Evolutionary conservation across 2,329 filamentous ascomycete genomes (phyloP), one percentile per base, ranked within the genome.

Genomic region (Macrophomina phaseolina): DNA sequence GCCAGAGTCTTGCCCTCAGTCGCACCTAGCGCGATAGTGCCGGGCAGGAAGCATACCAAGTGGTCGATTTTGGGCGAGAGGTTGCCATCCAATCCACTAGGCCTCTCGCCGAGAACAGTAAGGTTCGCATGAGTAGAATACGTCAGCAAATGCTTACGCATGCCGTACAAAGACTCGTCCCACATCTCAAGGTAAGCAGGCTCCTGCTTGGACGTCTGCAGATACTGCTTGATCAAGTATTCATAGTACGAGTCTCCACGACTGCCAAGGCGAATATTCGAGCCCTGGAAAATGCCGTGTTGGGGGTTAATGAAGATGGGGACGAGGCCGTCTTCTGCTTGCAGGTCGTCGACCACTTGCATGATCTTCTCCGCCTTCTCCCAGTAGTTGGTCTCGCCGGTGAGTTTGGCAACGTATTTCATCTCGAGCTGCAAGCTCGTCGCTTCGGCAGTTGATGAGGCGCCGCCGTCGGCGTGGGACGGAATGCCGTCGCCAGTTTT

Each of bases 161-260:
- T 89, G 60, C 94, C 95, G 16, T 83, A 83, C 53, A 99, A 83
- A 14, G 93, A 86, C 76, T 99, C 91, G 46, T 94, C 86, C 94
- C 96, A 99, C 89, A 99, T 92, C 14, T 95, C 91, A 70, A 90
- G 84, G 79, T 99, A 99, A 16, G 98, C 81, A 0, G 89, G 84
- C 77, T 99, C 94, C 74, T 94, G 85, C 76, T 91, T 89, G 66
- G 91, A 92, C 12, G 95, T 99, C 79, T 99, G 95, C 23, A 97
- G 85, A 76, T 97, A 98, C 78, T 99, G 95, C 82, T 99, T 99
- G 83, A 98, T 96, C 61, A 99, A 87, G 78, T 99, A 99, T 81
- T 99, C 93, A 80, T 99, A 99, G 81, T 98, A 99, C 56, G 94
- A 97, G 81, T 99, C 95, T 53, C 95, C 95, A 68, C 95, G 88